Evolutionary conservation across 768 basidiomycete species (phyloP).

Genomic region (Auriculariales sp.): DNA sequence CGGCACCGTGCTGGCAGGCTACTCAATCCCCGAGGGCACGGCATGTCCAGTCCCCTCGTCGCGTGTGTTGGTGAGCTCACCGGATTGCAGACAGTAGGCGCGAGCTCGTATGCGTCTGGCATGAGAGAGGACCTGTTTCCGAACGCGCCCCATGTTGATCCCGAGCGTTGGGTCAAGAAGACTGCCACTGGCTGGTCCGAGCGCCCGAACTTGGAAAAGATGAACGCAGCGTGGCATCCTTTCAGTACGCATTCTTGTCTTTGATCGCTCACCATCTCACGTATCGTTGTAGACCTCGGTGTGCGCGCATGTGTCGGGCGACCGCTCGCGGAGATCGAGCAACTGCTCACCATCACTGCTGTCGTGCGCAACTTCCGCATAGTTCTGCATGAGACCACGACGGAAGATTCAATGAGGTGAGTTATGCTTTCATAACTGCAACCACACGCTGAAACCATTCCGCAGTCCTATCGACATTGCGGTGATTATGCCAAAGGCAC

Average conservation of each 20-base stretch:
- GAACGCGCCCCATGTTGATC: slow-evolving; percentile 60
- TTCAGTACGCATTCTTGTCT: background rate
- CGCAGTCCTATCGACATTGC: background rate
- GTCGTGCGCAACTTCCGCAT: slow-evolving; percentile 43
- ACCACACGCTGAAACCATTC: background rate
- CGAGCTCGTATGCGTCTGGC: slow-evolving; percentile 81
- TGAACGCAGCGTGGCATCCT: background rate
- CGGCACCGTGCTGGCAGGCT: slow-evolving; percentile 65
- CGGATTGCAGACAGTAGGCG: slow-evolving; percentile 33
- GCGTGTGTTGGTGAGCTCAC: background rate
- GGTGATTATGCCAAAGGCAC: background rate
- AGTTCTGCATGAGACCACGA: background rate
- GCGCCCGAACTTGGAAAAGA: background rate
- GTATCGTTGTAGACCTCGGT: too few relatives aligned
- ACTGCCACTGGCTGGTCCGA: slow-evolving; percentile 10
- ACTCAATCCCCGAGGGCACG: slow-evolving; percentile 72
- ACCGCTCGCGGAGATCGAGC: slow-evolving; percentile 55
- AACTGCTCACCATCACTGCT: slow-evolving; percentile 43
- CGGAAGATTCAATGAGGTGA: background rate
- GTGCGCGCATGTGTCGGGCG: slow-evolving; percentile 63
- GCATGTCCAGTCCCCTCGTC: too few relatives aligned
- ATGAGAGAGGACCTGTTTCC: slow-evolving; percentile 56
- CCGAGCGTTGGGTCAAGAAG: slow-evolving; percentile 60
- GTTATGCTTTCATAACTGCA: background rate
- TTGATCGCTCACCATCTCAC: too few relatives aligned